Base-by-base conservation (phyloP, 2,329 filamentous ascomycete genomes). In the Cladosporium phlei region DNA sequence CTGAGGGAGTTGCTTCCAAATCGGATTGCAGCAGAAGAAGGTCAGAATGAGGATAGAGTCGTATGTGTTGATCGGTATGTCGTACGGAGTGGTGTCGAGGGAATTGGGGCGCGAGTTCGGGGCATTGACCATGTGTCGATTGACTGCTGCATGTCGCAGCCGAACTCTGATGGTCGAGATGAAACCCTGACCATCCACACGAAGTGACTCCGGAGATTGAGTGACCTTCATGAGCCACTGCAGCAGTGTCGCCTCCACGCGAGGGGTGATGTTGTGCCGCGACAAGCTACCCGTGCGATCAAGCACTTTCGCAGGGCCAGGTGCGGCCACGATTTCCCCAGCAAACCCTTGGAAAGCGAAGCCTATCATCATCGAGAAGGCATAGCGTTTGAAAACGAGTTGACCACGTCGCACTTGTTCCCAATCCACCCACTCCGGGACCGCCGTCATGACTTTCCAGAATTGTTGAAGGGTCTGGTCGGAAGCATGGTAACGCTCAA, bases 321-420 rank as follows among this genome's bases (percentile, higher is more conserved):
- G 6, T 14, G 38, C 25, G 11, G 38, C 25, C 10, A 25, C 14
- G 17, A 29, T 40, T 17, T 40, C 38, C 3, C 38, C 38, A 10
- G 20, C 25, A n/a, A 40, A 40, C 2, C 38, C 38, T 20, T 40
- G 38, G 25, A 40, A 28, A 6, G 38, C 38, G 17, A 40, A 40
- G 6, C 38, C 38, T 9, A 40, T 12, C 5, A 30, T 7, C 6
- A 29, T 27, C n/a, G 38, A n/a, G 4, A 19, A 12, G n/a, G 17
- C 17, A 16, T 40, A 28, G 7, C n/a, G 25, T 7, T 40, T 29
- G 38, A 20, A 40, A 12, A 40, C 25, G 38, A 12, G 9, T 19
- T 40, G 38, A 20, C 38, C 38, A 4, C 24, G 38, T 7, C 24
- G 5, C 5, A 40, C 11, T 17, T 40, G 25, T 10, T 29, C 16